These are phyloP conservation scores for Trametes sp. DNA, from an alignment of 1,284 basidiomycete genomes.

Conservation along the genomic window DNA sequence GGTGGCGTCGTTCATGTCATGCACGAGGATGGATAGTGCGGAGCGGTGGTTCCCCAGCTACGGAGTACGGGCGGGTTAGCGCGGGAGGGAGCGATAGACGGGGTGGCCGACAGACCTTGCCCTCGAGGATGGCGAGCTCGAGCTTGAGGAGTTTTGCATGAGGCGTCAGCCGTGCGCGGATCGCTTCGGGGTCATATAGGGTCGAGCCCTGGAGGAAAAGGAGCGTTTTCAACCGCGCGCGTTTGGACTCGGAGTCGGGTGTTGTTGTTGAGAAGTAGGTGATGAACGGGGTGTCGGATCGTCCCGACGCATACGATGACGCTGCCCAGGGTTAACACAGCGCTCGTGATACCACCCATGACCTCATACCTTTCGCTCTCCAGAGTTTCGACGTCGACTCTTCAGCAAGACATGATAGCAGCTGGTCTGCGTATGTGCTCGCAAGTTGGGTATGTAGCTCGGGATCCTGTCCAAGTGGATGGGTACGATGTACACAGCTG, in stretches of 20 bases:
- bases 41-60: slow-evolving; percentile 71
- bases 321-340: slow-evolving; percentile 30
- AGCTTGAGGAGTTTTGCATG: slow-evolving; percentile 64
- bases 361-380: slow-evolving; percentile 68
- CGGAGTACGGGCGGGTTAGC: neutral
- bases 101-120: slow-evolving; percentile 63
- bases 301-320: slow-evolving; percentile 60
- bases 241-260: slow-evolving; percentile 78
- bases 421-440: slow-evolving; percentile 58
- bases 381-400: slow-evolving; percentile 67
- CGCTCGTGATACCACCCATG: neutral
- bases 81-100: no score
- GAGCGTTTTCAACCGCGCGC: slow-evolving; percentile 74
- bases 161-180: slow-evolving; percentile 57
- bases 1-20: slow-evolving; percentile 73
- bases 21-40: slow-evolving; percentile 74
- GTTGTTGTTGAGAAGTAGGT: slow-evolving; percentile 72
- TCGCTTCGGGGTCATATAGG: slow-evolving; percentile 64
- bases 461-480: slow-evolving; percentile 50
- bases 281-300: slow-evolving; percentile 65
- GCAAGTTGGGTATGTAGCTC: slow-evolving; percentile 70
- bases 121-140: slow-evolving; percentile 83
- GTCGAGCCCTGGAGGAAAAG: slow-evolving; percentile 82
- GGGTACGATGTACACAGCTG: neutral
- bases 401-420: slow-evolving; percentile 56